Percentiles rank a stretch among this genome's conserved stretches.
Evolutionary conservation across 345 rosid species (phyloP).

Genomic region (Citrus maxima): DNA sequence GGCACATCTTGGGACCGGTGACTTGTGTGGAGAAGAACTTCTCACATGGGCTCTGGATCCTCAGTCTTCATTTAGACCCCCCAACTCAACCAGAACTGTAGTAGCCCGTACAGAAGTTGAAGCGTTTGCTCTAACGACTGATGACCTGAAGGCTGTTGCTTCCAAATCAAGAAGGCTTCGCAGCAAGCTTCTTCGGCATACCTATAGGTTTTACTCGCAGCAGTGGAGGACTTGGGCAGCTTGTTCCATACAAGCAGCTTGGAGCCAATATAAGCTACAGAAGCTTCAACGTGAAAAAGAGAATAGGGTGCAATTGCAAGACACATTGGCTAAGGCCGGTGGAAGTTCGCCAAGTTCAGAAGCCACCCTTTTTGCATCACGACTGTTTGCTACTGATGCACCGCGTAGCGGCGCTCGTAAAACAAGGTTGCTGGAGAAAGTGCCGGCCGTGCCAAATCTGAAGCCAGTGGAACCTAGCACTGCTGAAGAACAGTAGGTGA

Average conservation of each 20-base stretch:
- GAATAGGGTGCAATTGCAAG: constrained; percentile 49
- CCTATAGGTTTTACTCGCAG: constrained; percentile 75
- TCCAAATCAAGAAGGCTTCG: constrained; percentile 81
- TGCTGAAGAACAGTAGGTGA: constrained; percentile 40
- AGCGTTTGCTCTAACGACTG: constrained; percentile 77
- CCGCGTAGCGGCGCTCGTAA: constrained; percentile 50
- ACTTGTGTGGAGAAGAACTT: constrained; percentile 92
- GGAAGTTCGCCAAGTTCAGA: constrained; percentile 76
- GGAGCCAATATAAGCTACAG: constrained; percentile 70
- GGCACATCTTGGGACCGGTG: constrained; percentile 70
- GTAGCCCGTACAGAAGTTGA: constrained; percentile 70
- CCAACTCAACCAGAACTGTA: constrained; percentile 82
- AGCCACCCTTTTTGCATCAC: constrained; percentile 76
- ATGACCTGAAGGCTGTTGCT: constrained; percentile 79
- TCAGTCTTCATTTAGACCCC: constrained; percentile 69
- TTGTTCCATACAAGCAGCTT: constrained; percentile 82
- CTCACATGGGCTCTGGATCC: constrained; percentile 93
- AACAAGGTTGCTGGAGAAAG: constrained; percentile 55
- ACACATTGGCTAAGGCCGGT: constrained; percentile 60
- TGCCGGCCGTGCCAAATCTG: constrained; percentile 64
- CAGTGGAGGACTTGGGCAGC: constrained; percentile 98
- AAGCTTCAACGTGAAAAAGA: constrained; percentile 66
- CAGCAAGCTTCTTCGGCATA: constrained; percentile 81
- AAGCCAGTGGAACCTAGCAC: constrained; percentile 90
- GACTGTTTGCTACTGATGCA: constrained; percentile 69